Evolutionary conservation across 495 filamentous ascomycete genomes (phyloP).

Genomic region (Aspergillus steynii): DNA sequence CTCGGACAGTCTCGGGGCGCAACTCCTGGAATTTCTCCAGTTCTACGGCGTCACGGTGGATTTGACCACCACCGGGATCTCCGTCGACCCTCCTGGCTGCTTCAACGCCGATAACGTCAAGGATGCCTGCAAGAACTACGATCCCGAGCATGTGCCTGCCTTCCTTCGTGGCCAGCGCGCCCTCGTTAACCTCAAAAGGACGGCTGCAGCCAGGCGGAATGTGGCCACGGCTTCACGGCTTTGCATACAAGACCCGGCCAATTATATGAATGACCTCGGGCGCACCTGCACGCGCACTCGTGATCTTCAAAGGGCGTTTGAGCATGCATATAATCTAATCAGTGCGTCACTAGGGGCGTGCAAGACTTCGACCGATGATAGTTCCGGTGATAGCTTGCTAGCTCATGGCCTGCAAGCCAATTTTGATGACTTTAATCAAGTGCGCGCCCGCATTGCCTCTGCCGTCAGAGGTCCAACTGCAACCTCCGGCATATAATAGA

Average conservation of each 20-base stretch:
- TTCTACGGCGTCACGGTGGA: conserved; percentile 49
- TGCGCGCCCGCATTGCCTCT: conserved; percentile 16
- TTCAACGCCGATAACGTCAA: conserved; percentile 33
- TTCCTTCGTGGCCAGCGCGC: conserved; percentile 41
- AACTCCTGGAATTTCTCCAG: conserved; percentile 51
- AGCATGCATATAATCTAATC: conserved; percentile 25
- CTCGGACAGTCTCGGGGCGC: conserved; percentile 31
- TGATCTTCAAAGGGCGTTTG: conserved; percentile 33
- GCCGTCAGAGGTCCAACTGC: background rate
- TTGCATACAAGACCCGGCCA: conserved; percentile 62
- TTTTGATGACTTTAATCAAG: conserved; percentile 33
- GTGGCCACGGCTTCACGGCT: conserved; percentile 30
- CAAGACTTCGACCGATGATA: conserved; percentile 9
- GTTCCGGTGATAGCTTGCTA: conserved; percentile 27
- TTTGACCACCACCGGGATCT: conserved; percentile 46
- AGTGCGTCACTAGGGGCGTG: conserved; percentile 21
- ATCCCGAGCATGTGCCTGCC: conserved; percentile 24
- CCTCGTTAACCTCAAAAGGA: conserved; percentile 36
- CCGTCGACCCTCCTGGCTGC: conserved; percentile 49
- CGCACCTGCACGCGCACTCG: conserved; percentile 32
- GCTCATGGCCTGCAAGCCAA: conserved; percentile 30
- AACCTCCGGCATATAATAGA: background rate
- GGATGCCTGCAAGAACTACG: conserved; percentile 3
- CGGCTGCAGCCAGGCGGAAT: conserved; percentile 32
- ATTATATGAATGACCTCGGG: conserved; percentile 58